Percentiles rank a stretch among this genome's conserved stretches.
These are phyloP conservation scores for Rhodocollybia butyracea DNA, from an alignment of 768 basidiomycete genomes.

Conservation along the genomic window DNA sequence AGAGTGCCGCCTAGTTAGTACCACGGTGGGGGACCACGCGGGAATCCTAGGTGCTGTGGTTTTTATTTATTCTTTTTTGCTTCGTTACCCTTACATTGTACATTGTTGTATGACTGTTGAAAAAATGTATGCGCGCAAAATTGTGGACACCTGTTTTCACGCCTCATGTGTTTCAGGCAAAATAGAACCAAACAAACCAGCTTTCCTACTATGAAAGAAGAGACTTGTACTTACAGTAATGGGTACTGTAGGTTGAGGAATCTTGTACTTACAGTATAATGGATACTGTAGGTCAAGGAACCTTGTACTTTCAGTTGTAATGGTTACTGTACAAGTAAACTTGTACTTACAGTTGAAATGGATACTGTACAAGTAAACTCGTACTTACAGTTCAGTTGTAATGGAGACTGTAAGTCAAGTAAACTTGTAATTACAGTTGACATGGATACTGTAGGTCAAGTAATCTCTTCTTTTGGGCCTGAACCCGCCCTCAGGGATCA, in stretches of 20 bases:
- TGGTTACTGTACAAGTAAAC: too few species aligned
- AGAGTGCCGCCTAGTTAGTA: conserved; percentile 62
- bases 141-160: conserved; percentile 1
- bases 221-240: background rate
- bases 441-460: too few species aligned
- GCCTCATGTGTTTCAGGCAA: background rate
- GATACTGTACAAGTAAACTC: too few species aligned
- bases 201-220: background rate
- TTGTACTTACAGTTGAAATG: too few species aligned
- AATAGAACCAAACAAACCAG: background rate
- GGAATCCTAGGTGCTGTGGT: conserved; percentile 55
- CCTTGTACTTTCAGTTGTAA: background rate
- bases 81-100: background rate
- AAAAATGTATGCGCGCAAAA: background rate
- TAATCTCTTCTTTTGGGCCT: conserved; percentile 2
- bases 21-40: conserved; percentile 63
- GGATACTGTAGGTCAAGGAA: too few species aligned
- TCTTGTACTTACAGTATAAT: too few species aligned
- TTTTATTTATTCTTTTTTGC: conserved; percentile 21
- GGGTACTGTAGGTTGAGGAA: background rate
- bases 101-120: background rate
- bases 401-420: too few species aligned
- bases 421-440: too few species aligned
- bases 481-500: background rate
- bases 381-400: too few species aligned